Conservation (phyloP, 805 yeast genomes). For the Candida koratica region DNA sequence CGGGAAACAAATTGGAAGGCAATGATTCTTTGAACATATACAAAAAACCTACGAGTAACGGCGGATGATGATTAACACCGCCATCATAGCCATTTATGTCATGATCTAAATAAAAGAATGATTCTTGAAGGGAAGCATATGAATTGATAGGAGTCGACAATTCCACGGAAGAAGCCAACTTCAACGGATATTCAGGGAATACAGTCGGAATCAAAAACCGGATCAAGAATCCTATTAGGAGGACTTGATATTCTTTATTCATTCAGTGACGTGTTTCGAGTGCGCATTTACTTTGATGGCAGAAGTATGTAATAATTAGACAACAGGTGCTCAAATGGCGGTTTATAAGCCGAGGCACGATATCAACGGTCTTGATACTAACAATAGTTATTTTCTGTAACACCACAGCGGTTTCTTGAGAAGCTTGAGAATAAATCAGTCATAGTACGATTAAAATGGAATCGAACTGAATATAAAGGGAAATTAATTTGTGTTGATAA, state of each 20-base stretch:
- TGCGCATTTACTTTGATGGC: conserved; percentile 8
- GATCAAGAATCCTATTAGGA: conserved; percentile 25
- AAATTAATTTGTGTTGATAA: conserved; percentile 75
- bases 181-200: conserved; percentile 27
- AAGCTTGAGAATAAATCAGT: conserved; percentile 69
- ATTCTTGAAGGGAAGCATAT: conserved; percentile 45
- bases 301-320: conserved; percentile 6
- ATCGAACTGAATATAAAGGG: conserved; percentile 83
- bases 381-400: conserved; percentile 6
- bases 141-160: conserved; percentile 74
- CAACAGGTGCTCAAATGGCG: too few relatives aligned
- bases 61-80: conserved; percentile 84
- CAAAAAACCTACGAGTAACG: conserved; percentile 57
- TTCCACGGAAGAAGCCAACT: conserved; percentile 45
- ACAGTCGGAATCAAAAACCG: conserved; percentile 34
- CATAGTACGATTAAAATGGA: conserved; percentile 83
- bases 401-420: conserved; percentile 41
- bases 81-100: conserved; percentile 72
- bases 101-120: conserved; percentile 52
- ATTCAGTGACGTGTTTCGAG: background rate
- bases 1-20: conserved; percentile 15
- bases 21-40: conserved; percentile 26
- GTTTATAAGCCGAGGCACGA: too few relatives aligned
- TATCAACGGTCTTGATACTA: too few relatives aligned
- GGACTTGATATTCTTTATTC: conserved; percentile 1